Percentiles rank a stretch among this genome's conserved stretches.
Evolutionary conservation across 108 stramenopile species (phyloP).

Genomic region (Aurantiochytrium sp.): DNA sequence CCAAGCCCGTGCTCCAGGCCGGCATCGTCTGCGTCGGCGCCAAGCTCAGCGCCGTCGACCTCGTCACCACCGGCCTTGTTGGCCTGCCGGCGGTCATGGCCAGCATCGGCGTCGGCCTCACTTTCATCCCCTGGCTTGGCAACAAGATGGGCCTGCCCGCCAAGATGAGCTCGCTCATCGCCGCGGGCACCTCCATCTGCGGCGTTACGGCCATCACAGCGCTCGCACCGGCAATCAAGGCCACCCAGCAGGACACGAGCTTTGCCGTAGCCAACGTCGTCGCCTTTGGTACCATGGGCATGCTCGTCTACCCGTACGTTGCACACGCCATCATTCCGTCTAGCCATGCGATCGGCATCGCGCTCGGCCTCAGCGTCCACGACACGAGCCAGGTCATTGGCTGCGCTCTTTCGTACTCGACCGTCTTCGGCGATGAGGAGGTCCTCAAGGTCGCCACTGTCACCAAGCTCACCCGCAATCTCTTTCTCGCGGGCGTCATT

Average conservation of each 20-base stretch:
- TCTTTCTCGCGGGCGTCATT: constrained; percentile 56
- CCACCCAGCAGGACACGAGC: constrained; percentile 54
- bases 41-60: constrained; percentile 55
- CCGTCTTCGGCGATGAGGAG: constrained; percentile 51
- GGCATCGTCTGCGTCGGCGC: constrained; percentile 63
- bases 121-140: constrained; percentile 48
- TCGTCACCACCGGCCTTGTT: constrained; percentile 49
- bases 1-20: constrained; percentile 56
- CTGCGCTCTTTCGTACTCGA: constrained; percentile 55
- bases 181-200: constrained; percentile 63
- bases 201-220: constrained; percentile 67
- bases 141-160: constrained; percentile 45
- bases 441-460: constrained; percentile 58
- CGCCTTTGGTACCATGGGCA: constrained; percentile 60
- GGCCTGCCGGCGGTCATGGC: constrained; percentile 54
- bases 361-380: constrained; percentile 58
- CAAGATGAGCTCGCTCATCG: constrained; percentile 51
- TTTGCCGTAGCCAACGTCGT: constrained; percentile 65
- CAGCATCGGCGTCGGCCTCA: constrained; percentile 49
- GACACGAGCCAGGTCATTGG: constrained; percentile 64
- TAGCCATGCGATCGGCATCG: constrained; percentile 59
- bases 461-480: constrained; percentile 59
- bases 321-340: constrained; percentile 39
- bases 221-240: constrained; percentile 58
- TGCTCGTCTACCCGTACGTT: constrained; percentile 59